Conservation (phyloP, 345 rosid species). For the Eucalyptus regnans region DNA sequence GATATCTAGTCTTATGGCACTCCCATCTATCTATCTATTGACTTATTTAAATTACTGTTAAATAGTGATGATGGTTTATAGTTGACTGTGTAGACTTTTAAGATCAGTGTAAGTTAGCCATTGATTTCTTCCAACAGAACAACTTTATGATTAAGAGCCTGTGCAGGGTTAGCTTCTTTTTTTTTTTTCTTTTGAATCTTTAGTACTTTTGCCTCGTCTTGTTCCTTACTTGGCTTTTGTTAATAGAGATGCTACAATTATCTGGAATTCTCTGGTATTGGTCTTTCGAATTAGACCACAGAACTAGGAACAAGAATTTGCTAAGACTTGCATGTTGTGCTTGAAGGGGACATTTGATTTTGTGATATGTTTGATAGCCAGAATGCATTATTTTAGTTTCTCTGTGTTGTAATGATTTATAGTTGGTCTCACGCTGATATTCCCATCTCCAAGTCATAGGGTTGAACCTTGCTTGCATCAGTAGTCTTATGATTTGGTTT, state of each 20-base stretch:
- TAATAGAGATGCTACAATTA: neutral
- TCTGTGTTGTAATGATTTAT: neutral
- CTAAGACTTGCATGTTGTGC: neutral
- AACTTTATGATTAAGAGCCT: neutral
- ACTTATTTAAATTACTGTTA: neutral
- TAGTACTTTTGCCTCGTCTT: neutral
- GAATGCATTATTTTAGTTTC: neutral
- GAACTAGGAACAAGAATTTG: neutral
- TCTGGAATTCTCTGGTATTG: neutral
- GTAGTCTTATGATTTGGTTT: neutral
- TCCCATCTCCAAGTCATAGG: neutral
- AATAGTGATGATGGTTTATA: neutral
- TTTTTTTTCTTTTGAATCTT: neutral
- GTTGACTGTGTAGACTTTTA: neutral
- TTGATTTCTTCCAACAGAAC: neutral
- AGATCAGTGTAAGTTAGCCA: neutral
- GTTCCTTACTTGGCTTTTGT: neutral
- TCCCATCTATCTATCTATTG: neutral
- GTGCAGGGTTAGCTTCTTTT: neutral
- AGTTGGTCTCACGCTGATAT: neutral
- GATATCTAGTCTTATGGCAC: neutral
- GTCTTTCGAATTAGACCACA: neutral
- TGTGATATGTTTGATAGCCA: neutral
- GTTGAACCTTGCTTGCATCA: neutral
- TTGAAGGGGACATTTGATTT: neutral